Evolutionary conservation across 192 early-diverging fungal species (phyloP).

Genomic region (Coemansia sp.): DNA sequence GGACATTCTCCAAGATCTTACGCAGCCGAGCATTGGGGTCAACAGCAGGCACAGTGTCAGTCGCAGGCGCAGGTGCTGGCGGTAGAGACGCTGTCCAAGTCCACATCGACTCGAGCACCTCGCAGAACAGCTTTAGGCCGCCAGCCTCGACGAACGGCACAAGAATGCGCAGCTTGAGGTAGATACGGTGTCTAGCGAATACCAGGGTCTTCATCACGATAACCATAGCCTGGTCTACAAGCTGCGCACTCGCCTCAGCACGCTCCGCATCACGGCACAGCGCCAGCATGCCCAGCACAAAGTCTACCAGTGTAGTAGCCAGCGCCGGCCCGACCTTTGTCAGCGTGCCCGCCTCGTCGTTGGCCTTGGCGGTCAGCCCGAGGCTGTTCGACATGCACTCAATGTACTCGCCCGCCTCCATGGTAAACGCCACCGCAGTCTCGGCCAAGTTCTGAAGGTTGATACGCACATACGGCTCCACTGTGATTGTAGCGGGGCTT

Average conservation of each 20-base stretch:
- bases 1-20: conserved; percentile 29
- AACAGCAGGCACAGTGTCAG: not conserved
- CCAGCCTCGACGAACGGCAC: conserved; percentile 31
- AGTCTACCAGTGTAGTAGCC: conserved; percentile 19
- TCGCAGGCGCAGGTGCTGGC: not conserved
- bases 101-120: conserved; percentile 37
- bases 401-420: conserved; percentile 44
- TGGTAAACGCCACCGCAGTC: conserved; percentile 32
- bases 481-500: not conserved
- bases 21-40: conserved; percentile 26
- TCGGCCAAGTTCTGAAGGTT: conserved; percentile 45
- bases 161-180: conserved; percentile 48
- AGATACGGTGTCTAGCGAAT: conserved; percentile 47
- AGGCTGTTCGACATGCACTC: conserved; percentile 54
- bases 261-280: conserved; percentile 22
- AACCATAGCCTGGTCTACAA: conserved; percentile 43
- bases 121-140: conserved; percentile 33
- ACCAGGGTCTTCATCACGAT: conserved; percentile 49
- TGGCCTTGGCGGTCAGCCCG: conserved; percentile 16
- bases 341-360: conserved; percentile 7
- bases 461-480: conserved; percentile 23
- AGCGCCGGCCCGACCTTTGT: conserved; percentile 19
- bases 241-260: conserved; percentile 28
- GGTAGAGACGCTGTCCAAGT: conserved; percentile 45
- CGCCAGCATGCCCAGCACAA: conserved; percentile 22